Base-by-base conservation (phyloP, 768 basidiomycete genomes). In the Chlorophyllum brunneum region DNA sequence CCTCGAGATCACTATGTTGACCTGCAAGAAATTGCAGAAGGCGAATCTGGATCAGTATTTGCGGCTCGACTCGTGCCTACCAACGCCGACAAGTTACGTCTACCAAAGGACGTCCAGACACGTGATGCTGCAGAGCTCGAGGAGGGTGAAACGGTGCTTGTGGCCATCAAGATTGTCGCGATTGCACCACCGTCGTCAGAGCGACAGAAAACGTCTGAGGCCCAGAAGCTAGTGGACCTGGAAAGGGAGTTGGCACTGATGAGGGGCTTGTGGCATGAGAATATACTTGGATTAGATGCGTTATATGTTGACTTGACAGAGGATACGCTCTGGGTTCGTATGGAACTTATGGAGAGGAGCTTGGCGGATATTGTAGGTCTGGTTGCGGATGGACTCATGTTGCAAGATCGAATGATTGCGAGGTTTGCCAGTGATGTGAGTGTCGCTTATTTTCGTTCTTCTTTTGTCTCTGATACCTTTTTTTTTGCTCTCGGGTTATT, bases 301-400 rank as follows among this genome's bases (percentile, higher is more conserved):
- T 66, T 89, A 20, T 89, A 88, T 65, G 82, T 88, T 24, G 81
- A 85, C 59, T 63, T 84, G 3, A 70, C 72, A 30, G 83, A 83
- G 52, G 80, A 81, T 56, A 78, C 82, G 53, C 66, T 93, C 31
- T 93, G 91, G 91, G 85, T 93, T 43, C 73, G 85, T 56, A 93
- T 93, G 91, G 89, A 92, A 65, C 78, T 92, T 27, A 91, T 93
- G 90, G 88, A 91, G 60, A 76, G 89, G 56, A 91, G 88, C 63
- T 70, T 93, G 58, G 91, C 91, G 59, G 91, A 93, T 64, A 77
- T 93, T 40, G 74, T 92, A 13, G 80, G 73, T 13, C 65, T 91
- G 16, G 80, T 79, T 5, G 77, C 70, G 10, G 73, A 80, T 54
- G 88, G 87, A 0, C 65, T 90, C 31, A 72, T 77, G 58, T 55